Percentiles rank a stretch among this genome's conserved stretches.
Evolutionary conservation across 2,329 filamentous ascomycete genomes (phyloP).

Genomic region (Sclerotinia sclerotiorum): DNA sequence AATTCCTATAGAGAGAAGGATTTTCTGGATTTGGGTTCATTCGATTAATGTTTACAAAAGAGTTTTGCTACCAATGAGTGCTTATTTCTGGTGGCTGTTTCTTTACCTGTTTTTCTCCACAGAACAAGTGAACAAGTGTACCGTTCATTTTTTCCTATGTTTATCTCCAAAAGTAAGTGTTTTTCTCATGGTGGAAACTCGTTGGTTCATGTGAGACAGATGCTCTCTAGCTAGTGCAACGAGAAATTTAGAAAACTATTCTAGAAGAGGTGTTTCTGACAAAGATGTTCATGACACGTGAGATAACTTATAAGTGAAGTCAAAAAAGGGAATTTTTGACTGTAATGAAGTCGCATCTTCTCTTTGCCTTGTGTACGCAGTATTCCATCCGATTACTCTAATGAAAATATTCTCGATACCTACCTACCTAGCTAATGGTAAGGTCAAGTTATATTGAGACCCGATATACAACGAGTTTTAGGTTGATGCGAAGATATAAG

Average conservation of each 20-base stretch:
- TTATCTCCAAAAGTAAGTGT: not conserved
- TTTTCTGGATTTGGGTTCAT: conserved; percentile 14
- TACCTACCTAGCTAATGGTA: no score
- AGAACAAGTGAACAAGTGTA: not conserved
- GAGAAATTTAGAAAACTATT: not conserved
- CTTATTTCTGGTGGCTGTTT: not conserved
- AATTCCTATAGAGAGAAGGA: conserved; percentile 28
- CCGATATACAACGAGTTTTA: no score
- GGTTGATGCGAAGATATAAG: no score
- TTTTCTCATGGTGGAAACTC: not conserved
- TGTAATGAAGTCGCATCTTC: no score
- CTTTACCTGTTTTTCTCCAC: not conserved
- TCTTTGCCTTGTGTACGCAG: not conserved
- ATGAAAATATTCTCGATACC: no score
- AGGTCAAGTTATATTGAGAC: no score
- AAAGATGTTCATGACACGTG: not conserved
- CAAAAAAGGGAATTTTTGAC: not conserved
- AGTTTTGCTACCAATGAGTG: not conserved
- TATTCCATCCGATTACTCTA: no score
- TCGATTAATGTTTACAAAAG: conserved; percentile 9
- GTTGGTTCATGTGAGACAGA: not conserved
- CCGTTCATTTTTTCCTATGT: not conserved
- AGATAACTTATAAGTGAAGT: not conserved
- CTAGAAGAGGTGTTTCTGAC: not conserved
- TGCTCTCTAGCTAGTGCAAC: not conserved